These are phyloP conservation scores for Leptographium lundbergii DNA, from an alignment of 2,329 filamentous ascomycete genomes.

Conservation along the genomic window DNA sequence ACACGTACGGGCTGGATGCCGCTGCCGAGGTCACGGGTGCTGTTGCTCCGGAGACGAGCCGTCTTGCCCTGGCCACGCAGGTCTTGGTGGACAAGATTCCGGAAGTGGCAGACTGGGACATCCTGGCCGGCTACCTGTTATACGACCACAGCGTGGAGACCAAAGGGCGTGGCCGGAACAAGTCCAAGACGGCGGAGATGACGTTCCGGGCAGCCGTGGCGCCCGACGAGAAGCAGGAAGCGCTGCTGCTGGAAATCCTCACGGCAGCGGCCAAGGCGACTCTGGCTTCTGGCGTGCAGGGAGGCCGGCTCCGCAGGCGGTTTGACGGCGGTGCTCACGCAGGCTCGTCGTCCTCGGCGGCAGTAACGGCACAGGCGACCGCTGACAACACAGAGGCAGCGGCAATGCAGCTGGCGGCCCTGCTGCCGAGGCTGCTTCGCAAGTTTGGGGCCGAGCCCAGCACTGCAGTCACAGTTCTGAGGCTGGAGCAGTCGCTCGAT, in stretches of 20 bases:
- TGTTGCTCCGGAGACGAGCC: slow-evolving; percentile 54
- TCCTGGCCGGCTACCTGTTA: slow-evolving; percentile 77
- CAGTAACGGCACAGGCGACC: neutral
- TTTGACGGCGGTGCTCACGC: slow-evolving; percentile 40
- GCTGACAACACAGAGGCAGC: slow-evolving; percentile 64
- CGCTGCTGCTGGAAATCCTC: slow-evolving; percentile 75
- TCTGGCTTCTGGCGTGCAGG: slow-evolving; percentile 51
- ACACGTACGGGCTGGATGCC: slow-evolving; percentile 21
- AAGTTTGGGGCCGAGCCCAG: slow-evolving; percentile 87
- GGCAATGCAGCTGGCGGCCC: slow-evolving; percentile 60
- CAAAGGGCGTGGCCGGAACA: slow-evolving; percentile 20
- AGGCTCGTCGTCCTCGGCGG: slow-evolving; percentile 5
- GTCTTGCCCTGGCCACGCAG: slow-evolving; percentile 76
- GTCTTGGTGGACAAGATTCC: slow-evolving; percentile 71
- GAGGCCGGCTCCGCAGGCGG: slow-evolving; percentile 43
- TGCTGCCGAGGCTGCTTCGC: slow-evolving; percentile 76
- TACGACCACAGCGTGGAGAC: slow-evolving; percentile 71
- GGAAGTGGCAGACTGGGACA: slow-evolving; percentile 77
- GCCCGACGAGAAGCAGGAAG: slow-evolving; percentile 64
- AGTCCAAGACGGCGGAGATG: slow-evolving; percentile 32
- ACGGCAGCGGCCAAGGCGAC: slow-evolving; percentile 68
- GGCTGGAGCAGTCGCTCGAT: slow-evolving; percentile 76
- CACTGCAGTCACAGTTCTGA: slow-evolving; percentile 73
- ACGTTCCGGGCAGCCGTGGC: slow-evolving; percentile 61
- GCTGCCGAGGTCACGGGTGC: slow-evolving; percentile 30